A percentile compares a stretch with the other conserved stretches of the same genome.
These are phyloP conservation scores for Haplosporangium gracile DNA, from an alignment of 192 early-diverging fungal species.

Conservation along the genomic window DNA sequence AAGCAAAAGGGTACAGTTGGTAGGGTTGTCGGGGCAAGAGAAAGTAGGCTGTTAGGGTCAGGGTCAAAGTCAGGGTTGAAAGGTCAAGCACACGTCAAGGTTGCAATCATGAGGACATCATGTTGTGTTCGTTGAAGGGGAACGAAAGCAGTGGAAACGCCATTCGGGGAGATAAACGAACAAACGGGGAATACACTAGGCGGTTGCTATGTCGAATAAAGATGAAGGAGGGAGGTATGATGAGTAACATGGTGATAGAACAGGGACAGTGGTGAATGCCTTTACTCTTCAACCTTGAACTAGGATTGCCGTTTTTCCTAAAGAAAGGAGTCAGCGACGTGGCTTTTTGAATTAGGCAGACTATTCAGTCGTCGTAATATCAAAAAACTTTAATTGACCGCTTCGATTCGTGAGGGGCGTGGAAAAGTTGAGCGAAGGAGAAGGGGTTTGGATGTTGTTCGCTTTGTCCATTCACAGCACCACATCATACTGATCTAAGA, in stretches of 20 bases:
- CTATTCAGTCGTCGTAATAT: slow-evolving; percentile 6
- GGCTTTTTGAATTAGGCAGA: background rate
- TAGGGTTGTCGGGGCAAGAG: background rate
- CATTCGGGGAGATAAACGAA: background rate
- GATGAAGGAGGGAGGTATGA: background rate
- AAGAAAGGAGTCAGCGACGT: slow-evolving; percentile 11
- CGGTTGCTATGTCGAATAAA: background rate
- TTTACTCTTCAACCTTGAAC: background rate
- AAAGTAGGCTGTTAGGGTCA: background rate
- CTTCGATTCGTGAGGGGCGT: background rate
- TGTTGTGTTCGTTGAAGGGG: background rate
- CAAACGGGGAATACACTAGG: background rate
- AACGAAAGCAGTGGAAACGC: background rate
- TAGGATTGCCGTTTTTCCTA: slow-evolving; percentile 13
- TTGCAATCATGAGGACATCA: background rate
- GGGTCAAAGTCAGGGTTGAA: background rate
- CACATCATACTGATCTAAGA: background rate
- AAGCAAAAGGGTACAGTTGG: background rate
- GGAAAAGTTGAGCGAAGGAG: background rate
- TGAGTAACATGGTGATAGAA: background rate
- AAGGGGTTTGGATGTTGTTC: background rate
- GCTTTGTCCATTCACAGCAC: background rate
- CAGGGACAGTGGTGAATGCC: background rate
- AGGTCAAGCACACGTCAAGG: background rate
- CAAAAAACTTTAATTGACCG: slow-evolving; percentile 8